A percentile compares a stretch with the other conserved stretches of the same genome.
These are phyloP conservation scores for Cinchona pubescens DNA, from an alignment of 257 asterid species.

Conservation along the genomic window DNA sequence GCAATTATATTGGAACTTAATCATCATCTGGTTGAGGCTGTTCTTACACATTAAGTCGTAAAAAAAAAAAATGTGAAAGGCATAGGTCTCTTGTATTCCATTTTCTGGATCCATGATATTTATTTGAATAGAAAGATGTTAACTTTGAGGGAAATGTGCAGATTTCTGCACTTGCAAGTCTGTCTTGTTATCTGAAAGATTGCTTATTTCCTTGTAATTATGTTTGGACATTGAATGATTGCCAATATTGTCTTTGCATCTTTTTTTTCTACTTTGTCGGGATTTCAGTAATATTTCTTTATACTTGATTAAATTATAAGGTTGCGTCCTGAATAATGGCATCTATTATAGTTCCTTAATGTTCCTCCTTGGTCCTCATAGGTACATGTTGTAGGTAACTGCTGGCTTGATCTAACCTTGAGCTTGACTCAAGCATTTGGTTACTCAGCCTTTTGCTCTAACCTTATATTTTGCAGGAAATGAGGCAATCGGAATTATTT, in stretches of 20 bases:
- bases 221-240: neutral
- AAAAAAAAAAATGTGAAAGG: too few species aligned
- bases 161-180: too few species aligned
- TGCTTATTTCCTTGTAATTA: neutral
- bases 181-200: neutral
- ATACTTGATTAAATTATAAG: neutral
- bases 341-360: neutral
- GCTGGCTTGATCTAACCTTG: neutral
- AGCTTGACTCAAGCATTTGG: neutral
- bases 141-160: too few species aligned
- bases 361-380: neutral
- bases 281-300: neutral
- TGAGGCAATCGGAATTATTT: slow-evolving; percentile 60
- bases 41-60: too few species aligned
- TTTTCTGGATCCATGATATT: too few species aligned
- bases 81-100: too few species aligned
- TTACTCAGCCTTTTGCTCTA: neutral
- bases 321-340: neutral
- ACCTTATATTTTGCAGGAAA: slow-evolving; percentile 40
- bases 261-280: neutral
- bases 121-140: too few species aligned
- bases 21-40: too few species aligned
- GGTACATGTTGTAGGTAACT: neutral
- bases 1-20: too few species aligned
- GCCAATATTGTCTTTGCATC: neutral